phyloP scores from a whole-genome alignment of 1,284 basidiomycete species.

The Boletus mariae region DNA sequence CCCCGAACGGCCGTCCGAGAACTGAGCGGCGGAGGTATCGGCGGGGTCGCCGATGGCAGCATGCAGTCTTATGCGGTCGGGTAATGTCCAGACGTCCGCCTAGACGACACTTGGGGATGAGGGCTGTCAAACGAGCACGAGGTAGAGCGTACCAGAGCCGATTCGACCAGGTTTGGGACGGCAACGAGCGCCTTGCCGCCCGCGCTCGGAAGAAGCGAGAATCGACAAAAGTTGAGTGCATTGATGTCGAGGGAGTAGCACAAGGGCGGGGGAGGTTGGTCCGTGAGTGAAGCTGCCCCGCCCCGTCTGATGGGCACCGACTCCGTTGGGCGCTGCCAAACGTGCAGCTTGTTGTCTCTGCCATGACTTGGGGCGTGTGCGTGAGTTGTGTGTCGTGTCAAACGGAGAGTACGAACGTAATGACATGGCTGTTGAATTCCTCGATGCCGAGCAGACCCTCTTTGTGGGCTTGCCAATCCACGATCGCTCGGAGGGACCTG shows the following conservation, averaged over 20 bases:
- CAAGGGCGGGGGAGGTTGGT: conserved; percentile 48
- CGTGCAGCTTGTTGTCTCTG: conserved; percentile 78
- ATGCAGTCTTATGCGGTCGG: conserved; percentile 62
- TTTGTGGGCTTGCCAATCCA: conserved; percentile 75
- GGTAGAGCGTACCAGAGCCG: conserved; percentile 59
- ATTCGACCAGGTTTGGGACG: conserved; percentile 84
- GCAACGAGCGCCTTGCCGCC: conserved; percentile 52
- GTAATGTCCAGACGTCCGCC: conserved; percentile 80
- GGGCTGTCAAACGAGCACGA: background rate
- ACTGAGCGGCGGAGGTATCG: conserved; percentile 17
- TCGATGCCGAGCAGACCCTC: conserved; percentile 73
- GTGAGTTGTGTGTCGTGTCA: background rate
- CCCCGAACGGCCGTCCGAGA: background rate
- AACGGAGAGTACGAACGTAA: conserved; percentile 59
- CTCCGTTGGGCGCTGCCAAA: conserved; percentile 57
- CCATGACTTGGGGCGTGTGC: conserved; percentile 54
- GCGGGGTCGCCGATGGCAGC: conserved; percentile 69
- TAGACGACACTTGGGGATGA: conserved; percentile 28
- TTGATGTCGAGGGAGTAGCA: conserved; percentile 78
- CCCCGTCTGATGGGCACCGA: conserved; percentile 42
- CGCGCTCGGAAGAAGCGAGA: conserved; percentile 47
- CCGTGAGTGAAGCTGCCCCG: conserved; percentile 52
- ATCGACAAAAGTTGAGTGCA: conserved; percentile 86
- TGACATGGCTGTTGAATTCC: conserved; percentile 60
- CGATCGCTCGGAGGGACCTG: conserved; percentile 62